A percentile compares a stretch with the other conserved stretches of the same genome.
These are phyloP conservation scores for Populus tomentosa DNA, from an alignment of 441 rosid genomes.

Conservation along the genomic window DNA sequence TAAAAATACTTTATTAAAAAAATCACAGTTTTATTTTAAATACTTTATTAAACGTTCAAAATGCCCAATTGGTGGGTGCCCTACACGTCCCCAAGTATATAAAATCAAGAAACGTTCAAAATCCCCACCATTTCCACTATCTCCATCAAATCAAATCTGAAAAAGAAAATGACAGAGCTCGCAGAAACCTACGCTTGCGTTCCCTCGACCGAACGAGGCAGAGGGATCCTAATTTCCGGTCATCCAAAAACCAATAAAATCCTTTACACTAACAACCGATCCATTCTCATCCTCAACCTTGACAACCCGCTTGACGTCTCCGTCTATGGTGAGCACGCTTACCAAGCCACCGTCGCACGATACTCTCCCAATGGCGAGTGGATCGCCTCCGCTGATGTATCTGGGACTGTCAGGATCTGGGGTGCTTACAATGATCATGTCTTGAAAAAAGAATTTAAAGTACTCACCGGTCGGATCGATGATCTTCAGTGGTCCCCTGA, in stretches of 20 bases:
- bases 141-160: neutral
- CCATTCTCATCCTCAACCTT: slow-evolving; percentile 76
- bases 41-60: too few species aligned
- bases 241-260: slow-evolving; percentile 62
- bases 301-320: slow-evolving; percentile 71
- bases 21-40: too few species aligned
- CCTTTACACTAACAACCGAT: slow-evolving; percentile 83
- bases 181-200: slow-evolving; percentile 79
- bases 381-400: slow-evolving; percentile 90
- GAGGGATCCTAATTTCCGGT: slow-evolving; percentile 83
- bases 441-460: slow-evolving; percentile 84
- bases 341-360: slow-evolving; percentile 88
- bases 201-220: slow-evolving; percentile 91
- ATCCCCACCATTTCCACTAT: neutral
- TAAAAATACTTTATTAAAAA: too few species aligned
- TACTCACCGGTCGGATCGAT: slow-evolving; percentile 90
- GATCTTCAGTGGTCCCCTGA: slow-evolving; percentile 98
- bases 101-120: neutral
- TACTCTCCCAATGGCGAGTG: slow-evolving; percentile 98
- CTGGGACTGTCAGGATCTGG: slow-evolving; percentile 91
- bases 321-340: slow-evolving; percentile 82
- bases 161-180: slow-evolving; percentile 43
- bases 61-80: neutral
- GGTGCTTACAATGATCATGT: slow-evolving; percentile 74
- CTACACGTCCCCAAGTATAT: neutral